These are phyloP conservation scores for Plantago elongata DNA, from an alignment of 257 asterid species.

Conservation along the genomic window DNA sequence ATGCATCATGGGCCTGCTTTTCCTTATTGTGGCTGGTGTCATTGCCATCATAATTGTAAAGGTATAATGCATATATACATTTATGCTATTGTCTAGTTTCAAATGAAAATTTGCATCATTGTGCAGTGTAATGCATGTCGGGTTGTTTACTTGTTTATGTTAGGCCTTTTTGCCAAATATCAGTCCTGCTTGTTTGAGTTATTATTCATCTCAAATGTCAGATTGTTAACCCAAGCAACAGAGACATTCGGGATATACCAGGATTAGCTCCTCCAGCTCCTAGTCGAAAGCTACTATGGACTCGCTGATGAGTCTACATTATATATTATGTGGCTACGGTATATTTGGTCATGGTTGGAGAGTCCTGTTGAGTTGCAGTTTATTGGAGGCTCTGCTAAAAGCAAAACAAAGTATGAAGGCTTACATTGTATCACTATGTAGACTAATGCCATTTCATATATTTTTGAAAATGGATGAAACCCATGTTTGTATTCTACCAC, in stretches of 20 bases:
- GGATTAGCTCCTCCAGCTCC: constrained; percentile 98
- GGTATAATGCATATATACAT: constrained; percentile 40
- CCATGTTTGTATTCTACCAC: constrained; percentile 20
- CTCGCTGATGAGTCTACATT: constrained; percentile 23
- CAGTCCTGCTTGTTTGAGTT: constrained; percentile 4
- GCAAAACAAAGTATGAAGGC: constrained; percentile 13
- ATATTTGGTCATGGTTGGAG: constrained; percentile 21
- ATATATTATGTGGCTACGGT: constrained; percentile 9
- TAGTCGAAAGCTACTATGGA: constrained; percentile 66
- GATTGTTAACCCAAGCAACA: constrained; percentile 84
- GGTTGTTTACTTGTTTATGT: neutral
- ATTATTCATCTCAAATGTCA: constrained; percentile 28
- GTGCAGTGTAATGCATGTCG: too few species aligned
- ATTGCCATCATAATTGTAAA: constrained; percentile 81
- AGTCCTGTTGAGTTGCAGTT: constrained; percentile 17
- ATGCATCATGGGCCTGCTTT: constrained; percentile 89
- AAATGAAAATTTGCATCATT: neutral
- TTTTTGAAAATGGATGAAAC: constrained; percentile 22
- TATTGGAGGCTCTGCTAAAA: constrained; percentile 14
- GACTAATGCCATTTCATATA: constrained; percentile 17
- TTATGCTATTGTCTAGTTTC: neutral
- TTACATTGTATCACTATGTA: constrained; percentile 17
- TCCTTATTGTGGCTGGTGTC: constrained; percentile 90
- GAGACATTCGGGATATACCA: constrained; percentile 80
- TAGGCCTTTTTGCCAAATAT: neutral